Conservation (phyloP, 805 yeast genomes). For the Pichia rugopelliculosa region DNA sequence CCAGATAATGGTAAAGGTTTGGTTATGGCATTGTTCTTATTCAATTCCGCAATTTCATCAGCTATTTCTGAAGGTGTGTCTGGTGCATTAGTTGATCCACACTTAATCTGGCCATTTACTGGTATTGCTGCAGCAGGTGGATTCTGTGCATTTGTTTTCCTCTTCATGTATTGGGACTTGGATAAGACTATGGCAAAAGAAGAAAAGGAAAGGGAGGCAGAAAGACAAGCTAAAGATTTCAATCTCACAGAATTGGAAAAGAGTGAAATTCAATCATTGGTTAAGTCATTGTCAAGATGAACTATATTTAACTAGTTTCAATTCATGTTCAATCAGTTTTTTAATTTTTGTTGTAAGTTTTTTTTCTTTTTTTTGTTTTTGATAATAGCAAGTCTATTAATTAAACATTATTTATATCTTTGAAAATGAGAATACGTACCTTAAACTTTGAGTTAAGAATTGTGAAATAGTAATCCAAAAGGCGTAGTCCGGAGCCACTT, state of each 20-base stretch:
- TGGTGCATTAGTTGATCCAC: constrained; percentile 35
- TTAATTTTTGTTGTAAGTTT: too few species aligned
- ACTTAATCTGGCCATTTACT: constrained; percentile 36
- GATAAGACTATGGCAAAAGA: constrained; percentile 24
- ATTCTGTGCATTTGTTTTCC: constrained; percentile 26
- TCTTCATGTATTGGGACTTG: constrained; percentile 26
- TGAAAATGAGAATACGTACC: too few species aligned
- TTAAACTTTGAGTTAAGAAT: too few species aligned
- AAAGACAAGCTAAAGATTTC: not conserved
- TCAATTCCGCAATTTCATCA: constrained; percentile 39
- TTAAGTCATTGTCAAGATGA: constrained; percentile 9
- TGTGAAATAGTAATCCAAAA: too few species aligned
- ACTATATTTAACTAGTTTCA: not conserved
- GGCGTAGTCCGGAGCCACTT: too few species aligned
- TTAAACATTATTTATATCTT: too few species aligned
- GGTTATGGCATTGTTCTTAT: constrained; percentile 37
- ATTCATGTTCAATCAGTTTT: too few species aligned
- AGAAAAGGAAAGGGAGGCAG: constrained; percentile 14
- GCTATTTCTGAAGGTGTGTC: constrained; percentile 39
- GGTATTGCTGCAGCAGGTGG: constrained; percentile 33
- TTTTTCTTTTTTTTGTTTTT: too few species aligned
- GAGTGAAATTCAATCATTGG: constrained; percentile 6
- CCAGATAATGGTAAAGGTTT: constrained; percentile 47
- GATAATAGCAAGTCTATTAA: not conserved
- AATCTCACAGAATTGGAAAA: not conserved